A percentile compares a stretch with the other conserved stretches of the same genome.
Conservation (phyloP, 1,139 yeast genomes). For the Petasospora rhodanensis region DNA sequence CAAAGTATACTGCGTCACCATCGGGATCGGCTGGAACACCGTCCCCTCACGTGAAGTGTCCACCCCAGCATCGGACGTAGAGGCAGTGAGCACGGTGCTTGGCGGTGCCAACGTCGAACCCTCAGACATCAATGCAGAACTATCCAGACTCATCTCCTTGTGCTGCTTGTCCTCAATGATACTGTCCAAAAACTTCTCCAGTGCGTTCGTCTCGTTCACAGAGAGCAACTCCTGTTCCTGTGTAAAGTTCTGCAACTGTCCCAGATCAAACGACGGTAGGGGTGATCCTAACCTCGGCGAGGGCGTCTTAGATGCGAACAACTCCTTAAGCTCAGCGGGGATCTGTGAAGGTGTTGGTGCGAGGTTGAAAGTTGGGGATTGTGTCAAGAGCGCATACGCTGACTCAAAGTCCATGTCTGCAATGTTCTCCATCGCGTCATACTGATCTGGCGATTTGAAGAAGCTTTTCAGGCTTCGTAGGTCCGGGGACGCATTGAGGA, state of each 20-base stretch:
- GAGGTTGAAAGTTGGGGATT: slow-evolving; percentile 16
- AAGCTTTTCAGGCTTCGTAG: slow-evolving; percentile 7
- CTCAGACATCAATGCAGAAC: too few relatives aligned
- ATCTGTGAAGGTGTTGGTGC: slow-evolving; percentile 1
- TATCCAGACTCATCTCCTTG: too few relatives aligned
- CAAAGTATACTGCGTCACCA: too few relatives aligned
- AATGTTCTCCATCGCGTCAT: slow-evolving; percentile 6
- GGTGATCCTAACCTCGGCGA: slow-evolving; percentile 15
- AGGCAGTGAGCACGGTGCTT: too few relatives aligned
- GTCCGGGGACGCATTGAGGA: slow-evolving; percentile 13
- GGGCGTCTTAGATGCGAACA: slow-evolving; percentile 10
- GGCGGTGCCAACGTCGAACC: too few relatives aligned
- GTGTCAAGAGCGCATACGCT: slow-evolving; percentile 24
- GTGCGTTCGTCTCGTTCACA: slow-evolving; percentile 31
- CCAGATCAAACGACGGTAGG: slow-evolving; percentile 8
- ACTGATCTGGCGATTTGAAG: slow-evolving; percentile 8
- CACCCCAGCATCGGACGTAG: too few relatives aligned
- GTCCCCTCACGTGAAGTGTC: too few relatives aligned
- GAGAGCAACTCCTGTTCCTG: slow-evolving; percentile 18
- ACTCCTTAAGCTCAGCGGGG: slow-evolving; percentile 1
- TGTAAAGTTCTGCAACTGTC: slow-evolving; percentile 8
- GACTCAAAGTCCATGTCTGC: slow-evolving; percentile 25
- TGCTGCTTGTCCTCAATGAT: slow-evolving; percentile 30
- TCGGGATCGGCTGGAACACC: too few relatives aligned
- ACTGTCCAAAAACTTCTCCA: slow-evolving; percentile 36